These are phyloP conservation scores for Gnomoniopsis smithogilvyi DNA, from an alignment of 2,329 filamentous ascomycete genomes.

Conservation along the genomic window DNA sequence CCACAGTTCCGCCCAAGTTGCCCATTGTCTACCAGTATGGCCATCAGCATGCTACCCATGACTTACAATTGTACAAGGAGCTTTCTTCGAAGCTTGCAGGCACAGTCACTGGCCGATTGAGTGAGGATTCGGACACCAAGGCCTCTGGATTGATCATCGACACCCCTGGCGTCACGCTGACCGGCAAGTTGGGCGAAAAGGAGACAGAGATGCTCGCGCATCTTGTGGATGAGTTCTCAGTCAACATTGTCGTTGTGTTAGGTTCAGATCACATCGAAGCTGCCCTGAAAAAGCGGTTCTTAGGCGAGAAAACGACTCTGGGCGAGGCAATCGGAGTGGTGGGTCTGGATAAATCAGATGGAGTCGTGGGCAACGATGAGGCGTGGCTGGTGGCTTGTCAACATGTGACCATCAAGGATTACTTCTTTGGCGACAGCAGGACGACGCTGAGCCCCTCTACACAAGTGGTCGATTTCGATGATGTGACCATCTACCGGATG, in stretches of 20 bases:
- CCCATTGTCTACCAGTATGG: slow-evolving; percentile 91
- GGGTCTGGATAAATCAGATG: slow-evolving; percentile 79
- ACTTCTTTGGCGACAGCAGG: slow-evolving; percentile 85
- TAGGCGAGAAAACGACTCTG: slow-evolving; percentile 48
- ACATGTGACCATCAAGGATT: slow-evolving; percentile 79
- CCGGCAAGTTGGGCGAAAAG: slow-evolving; percentile 47
- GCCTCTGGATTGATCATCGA: slow-evolving; percentile 82
- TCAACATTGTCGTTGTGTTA: slow-evolving; percentile 79
- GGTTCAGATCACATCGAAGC: slow-evolving; percentile 74
- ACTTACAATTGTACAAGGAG: slow-evolving; percentile 68
- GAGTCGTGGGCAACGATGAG: slow-evolving; percentile 74
- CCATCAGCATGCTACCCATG: slow-evolving; percentile 67
- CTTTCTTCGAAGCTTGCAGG: slow-evolving; percentile 75
- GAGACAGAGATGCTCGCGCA: slow-evolving; percentile 78
- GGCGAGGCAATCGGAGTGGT: slow-evolving; percentile 73
- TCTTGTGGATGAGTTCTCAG: slow-evolving; percentile 61
- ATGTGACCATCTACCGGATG: slow-evolving; percentile 70
- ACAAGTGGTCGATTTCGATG: slow-evolving; percentile 75
- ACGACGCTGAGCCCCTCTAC: slow-evolving; percentile 83
- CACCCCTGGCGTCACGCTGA: slow-evolving; percentile 67
- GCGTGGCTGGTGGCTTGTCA: slow-evolving; percentile 69
- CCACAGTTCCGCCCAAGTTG: slow-evolving; percentile 82
- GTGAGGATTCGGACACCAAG: slow-evolving; percentile 69
- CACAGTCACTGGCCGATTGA: slow-evolving; percentile 71
- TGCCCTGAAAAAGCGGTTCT: slow-evolving; percentile 70